A percentile compares a stretch with the other conserved stretches of the same genome.
Conservation (phyloP, 2,329 filamentous ascomycete species). For the Alternaria gansuensis region DNA sequence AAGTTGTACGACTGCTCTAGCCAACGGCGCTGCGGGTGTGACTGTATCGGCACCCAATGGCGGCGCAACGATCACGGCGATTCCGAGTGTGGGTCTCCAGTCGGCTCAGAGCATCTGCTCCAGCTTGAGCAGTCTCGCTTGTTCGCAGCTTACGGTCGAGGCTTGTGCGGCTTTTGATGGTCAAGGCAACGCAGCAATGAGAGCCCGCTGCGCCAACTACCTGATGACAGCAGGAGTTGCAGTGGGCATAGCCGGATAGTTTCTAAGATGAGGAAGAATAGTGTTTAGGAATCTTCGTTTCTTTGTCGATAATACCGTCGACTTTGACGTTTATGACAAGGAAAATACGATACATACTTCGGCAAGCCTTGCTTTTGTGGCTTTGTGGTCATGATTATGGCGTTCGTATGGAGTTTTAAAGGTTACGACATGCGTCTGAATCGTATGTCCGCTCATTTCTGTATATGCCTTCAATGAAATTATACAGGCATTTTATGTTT, state of each 20-base stretch:
- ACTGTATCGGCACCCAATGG: constrained; percentile 61
- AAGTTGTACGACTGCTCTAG: constrained; percentile 55
- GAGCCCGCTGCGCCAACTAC: constrained; percentile 30
- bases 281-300: constrained; percentile 17
- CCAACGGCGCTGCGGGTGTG: constrained; percentile 60
- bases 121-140: constrained; percentile 56
- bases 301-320: constrained; percentile 35
- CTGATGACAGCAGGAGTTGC: constrained; percentile 37
- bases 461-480: constrained; percentile 5
- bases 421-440: neutral
- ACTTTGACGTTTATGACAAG: constrained; percentile 6
- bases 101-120: constrained; percentile 46
- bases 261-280: constrained; percentile 32
- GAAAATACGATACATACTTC: constrained; percentile 12
- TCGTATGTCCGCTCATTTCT: neutral
- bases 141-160: constrained; percentile 59
- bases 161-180: constrained; percentile 56
- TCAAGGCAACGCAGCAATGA: constrained; percentile 45
- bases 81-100: constrained; percentile 43
- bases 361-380: constrained; percentile 11
- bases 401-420: constrained; percentile 4
- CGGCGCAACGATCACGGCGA: constrained; percentile 60
- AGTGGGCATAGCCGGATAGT: constrained; percentile 57
- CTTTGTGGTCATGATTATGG: constrained; percentile 4
- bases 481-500: neutral